Evolutionary conservation across 345 rosid species (phyloP), one percentile per base, ranked within the genome.

Genomic region (Aquilaria malaccensis): DNA sequence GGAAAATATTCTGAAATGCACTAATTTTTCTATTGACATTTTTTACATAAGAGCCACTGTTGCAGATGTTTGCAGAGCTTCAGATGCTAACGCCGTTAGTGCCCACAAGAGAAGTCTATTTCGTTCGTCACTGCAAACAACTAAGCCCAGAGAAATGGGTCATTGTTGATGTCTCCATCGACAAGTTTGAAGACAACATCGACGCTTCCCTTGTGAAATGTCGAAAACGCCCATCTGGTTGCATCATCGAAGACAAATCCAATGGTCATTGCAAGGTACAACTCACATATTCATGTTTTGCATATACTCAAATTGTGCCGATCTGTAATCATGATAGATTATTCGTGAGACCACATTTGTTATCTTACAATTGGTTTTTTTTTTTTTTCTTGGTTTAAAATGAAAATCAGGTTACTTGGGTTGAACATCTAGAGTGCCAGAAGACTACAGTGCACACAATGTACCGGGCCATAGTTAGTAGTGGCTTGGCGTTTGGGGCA

Each of bases 51-150:
- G 43, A 4, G 51, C 3, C 2, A 46, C 60, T 57, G 50, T 37
- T 71, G 82, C 84, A 94, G 99, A 94, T 90, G 99, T 94, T 94
- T 71, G 91, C 91, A 4, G 99, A 94, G 85, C 72, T 85, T 64
- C 99, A 94, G 55, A 86, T 90, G 88, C 89, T 94, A 1, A 90
- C 99, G 50, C 97, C 99, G 9, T 71, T 90, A 79, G 99, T 94
- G 60, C 81, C 96, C 31, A 83, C 96, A 0, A 83, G 99, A 75
- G 97, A 94, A 77, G 89, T 90, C 15, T 90, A 94, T 76, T 94
- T 88, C 51, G 84, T 90, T 52, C 79, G 99, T 67, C 80, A 70
- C 50, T 84, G 89, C 82, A 85, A 86, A 74, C 91, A 94, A 56
- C 72, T 94, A 11, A 80, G 85, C 46, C 79, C 88, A 50, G 95